Percentiles rank a stretch among this genome's conserved stretches.
Evolutionary conservation across 164 flowering plant genomes (phyloP).

Genomic region (Stephania japonica): DNA sequence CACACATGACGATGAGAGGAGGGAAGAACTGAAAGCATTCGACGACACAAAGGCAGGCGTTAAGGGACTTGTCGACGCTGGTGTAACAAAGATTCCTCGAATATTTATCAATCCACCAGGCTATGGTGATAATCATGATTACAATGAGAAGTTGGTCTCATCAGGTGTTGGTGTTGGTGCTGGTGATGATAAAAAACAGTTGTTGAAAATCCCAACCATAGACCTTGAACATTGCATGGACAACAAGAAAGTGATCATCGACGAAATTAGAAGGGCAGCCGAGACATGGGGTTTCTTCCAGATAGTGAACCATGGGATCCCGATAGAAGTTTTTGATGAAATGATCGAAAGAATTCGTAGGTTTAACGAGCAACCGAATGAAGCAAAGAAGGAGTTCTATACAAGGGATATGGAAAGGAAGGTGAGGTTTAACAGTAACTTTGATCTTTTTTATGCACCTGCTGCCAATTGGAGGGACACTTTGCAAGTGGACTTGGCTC

Average conservation of each 20-base stretch:
- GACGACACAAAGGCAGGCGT: no score
- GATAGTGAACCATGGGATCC: slow-evolving; percentile 22
- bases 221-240: no score
- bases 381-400: slow-evolving; percentile 11
- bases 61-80: no score
- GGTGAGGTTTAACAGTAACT: slow-evolving; percentile 5
- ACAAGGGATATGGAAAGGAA: not conserved
- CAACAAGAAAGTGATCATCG: slow-evolving; percentile 1
- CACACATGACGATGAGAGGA: no score
- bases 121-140: no score
- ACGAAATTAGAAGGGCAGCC: slow-evolving; percentile 13
- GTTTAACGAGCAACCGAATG: slow-evolving; percentile 17
- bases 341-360: slow-evolving; percentile 8
- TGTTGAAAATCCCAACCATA: no score
- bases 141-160: no score
- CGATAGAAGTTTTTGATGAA: slow-evolving; percentile 9
- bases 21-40: no score
- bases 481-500: not conserved
- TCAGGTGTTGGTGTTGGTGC: no score
- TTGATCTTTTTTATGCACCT: not conserved
- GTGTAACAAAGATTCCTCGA: no score
- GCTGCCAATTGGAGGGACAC: slow-evolving; percentile 20
- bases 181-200: no score
- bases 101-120: no score
- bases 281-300: slow-evolving; percentile 25